phyloP scores from a whole-genome alignment of 306 rosid genomes.

The Pterocarpus macrocarpus region DNA sequence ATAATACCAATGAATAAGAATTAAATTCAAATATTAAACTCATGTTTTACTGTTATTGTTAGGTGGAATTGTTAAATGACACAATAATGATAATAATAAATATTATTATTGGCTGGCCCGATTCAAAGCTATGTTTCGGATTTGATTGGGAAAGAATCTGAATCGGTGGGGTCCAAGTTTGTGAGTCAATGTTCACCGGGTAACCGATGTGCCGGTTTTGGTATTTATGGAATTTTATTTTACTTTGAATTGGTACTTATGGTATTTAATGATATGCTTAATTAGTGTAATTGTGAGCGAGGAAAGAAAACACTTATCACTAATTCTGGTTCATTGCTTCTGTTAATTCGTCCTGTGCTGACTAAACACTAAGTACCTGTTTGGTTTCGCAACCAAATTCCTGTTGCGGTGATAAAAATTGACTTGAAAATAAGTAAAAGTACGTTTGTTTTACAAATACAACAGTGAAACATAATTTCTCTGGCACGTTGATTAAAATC shows the following conservation, averaged over 20 bases:
- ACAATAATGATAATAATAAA: not conserved
- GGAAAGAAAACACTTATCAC: no score
- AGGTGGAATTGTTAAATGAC: not conserved
- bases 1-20: no score
- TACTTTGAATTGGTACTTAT: not conserved
- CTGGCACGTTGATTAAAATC: no score
- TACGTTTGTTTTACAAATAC: no score
- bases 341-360: no score
- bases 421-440: no score
- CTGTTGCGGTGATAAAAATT: no score
- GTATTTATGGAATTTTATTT: not conserved
- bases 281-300: no score
- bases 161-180: not conserved
- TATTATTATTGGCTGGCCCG: not conserved
- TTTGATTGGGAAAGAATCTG: not conserved
- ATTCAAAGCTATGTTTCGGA: not conserved
- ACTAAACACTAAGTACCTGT: no score
- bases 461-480: no score
- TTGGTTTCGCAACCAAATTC: no score
- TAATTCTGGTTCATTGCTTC: no score
- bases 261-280: not conserved
- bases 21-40: not conserved
- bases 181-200: not conserved
- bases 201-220: not conserved
- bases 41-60: not conserved